Conservation (phyloP, 2,329 filamentous ascomycete species). For the Clonostachys rhizophaga region DNA sequence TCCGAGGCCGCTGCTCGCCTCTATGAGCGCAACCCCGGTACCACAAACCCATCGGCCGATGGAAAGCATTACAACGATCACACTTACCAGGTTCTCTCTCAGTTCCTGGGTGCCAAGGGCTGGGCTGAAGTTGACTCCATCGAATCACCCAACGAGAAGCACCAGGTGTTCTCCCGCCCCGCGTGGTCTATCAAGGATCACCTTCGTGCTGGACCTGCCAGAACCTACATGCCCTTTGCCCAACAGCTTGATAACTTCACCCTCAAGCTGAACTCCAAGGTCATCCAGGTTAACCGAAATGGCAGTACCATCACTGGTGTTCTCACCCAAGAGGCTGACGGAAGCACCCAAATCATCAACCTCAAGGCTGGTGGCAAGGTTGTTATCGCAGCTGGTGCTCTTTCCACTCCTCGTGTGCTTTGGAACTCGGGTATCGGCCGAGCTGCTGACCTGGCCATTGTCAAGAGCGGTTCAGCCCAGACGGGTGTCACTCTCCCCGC, state of each 20-base stretch:
- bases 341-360: constrained; percentile 50
- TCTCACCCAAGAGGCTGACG: constrained; percentile 52
- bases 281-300: constrained; percentile 58
- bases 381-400: constrained; percentile 61
- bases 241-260: constrained; percentile 57
- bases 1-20: constrained; percentile 51
- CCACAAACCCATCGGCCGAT: constrained; percentile 59
- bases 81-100: constrained; percentile 57
- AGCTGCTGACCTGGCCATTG: constrained; percentile 48
- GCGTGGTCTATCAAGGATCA: constrained; percentile 61
- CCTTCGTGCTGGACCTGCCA: constrained; percentile 63
- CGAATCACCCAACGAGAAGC: constrained; percentile 54
- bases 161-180: constrained; percentile 58
- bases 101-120: constrained; percentile 52
- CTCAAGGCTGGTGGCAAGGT: constrained; percentile 58
- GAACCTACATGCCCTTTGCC: constrained; percentile 63
- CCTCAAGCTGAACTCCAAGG: constrained; percentile 59
- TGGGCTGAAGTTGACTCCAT: constrained; percentile 62
- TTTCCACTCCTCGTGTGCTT: constrained; percentile 63
- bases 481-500: constrained; percentile 46
- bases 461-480: constrained; percentile 21
- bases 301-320: constrained; percentile 59
- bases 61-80: constrained; percentile 62
- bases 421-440: constrained; percentile 58
- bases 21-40: constrained; percentile 48